These are phyloP conservation scores for Camellia lanceoleosa DNA, from an alignment of 148 eudicot species.

Conservation along the genomic window DNA sequence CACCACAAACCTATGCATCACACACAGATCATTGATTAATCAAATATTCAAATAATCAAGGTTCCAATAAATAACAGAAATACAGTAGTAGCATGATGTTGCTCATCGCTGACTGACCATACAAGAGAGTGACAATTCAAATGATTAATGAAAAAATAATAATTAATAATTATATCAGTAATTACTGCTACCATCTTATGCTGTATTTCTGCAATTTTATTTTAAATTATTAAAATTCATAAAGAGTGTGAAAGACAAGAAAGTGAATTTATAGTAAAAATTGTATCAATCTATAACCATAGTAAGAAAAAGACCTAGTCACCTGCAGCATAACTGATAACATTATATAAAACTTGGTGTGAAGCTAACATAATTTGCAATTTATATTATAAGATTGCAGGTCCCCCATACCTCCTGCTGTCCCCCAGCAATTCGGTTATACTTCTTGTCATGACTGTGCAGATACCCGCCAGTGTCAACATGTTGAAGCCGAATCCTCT, in stretches of 20 bases:
- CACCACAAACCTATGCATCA: conserved; percentile 43
- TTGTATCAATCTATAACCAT: neutral
- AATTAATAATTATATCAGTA: neutral
- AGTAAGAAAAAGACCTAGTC: neutral
- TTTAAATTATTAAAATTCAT: no score
- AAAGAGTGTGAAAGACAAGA: neutral
- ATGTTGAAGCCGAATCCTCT: conserved; percentile 70
- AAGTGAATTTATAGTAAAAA: neutral
- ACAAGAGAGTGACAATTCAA: no score
- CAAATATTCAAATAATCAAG: neutral
- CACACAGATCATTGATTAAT: no score
- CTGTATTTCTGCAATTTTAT: no score
- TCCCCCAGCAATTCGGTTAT: conserved; percentile 68
- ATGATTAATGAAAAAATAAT: no score
- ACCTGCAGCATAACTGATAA: neutral
- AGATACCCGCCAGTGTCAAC: conserved; percentile 77
- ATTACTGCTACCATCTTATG: no score
- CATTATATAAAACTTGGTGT: neutral
- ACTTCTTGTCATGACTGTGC: conserved; percentile 86
- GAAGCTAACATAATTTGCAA: neutral
- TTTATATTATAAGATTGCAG: neutral
- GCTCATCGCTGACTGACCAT: no score
- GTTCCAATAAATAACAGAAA: no score
- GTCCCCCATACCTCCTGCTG: conserved; percentile 67
- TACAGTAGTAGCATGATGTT: no score